These are phyloP conservation scores for Mediolabrus comicus DNA, from an alignment of 108 stramenopile genomes.

Conservation along the genomic window DNA sequence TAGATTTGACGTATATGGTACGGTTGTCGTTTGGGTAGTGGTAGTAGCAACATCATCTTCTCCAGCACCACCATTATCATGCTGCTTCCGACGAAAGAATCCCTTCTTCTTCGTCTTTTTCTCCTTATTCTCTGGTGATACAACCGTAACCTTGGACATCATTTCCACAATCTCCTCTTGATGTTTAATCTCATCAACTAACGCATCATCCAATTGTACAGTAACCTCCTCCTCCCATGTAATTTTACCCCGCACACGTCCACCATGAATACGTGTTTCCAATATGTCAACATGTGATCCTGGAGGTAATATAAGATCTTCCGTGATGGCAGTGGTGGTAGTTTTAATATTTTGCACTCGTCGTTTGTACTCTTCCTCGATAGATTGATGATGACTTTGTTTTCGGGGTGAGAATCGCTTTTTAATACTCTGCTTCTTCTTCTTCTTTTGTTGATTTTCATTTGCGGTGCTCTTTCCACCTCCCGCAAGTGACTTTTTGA, in stretches of 20 bases:
- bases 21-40: not conserved
- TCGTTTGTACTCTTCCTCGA: not conserved
- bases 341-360: slow-evolving; percentile 5
- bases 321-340: slow-evolving; percentile 7
- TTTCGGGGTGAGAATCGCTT: not conserved
- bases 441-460: not conserved
- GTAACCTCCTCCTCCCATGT: slow-evolving; percentile 44
- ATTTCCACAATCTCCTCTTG: slow-evolving; percentile 2
- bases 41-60: not conserved
- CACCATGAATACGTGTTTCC: slow-evolving; percentile 44
- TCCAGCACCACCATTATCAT: not conserved
- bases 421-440: slow-evolving; percentile 11
- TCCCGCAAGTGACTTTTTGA: slow-evolving; percentile 14
- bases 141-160: not conserved
- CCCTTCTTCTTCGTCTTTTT: not conserved
- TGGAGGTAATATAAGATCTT: slow-evolving; percentile 25
- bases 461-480: not conserved
- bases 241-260: slow-evolving; percentile 37
- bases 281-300: slow-evolving; percentile 36
- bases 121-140: not conserved
- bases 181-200: slow-evolving; percentile 2
- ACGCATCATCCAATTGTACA: slow-evolving; percentile 18
- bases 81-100: not conserved
- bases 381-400: not conserved
- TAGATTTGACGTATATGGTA: slow-evolving; percentile 9